Base-by-base conservation (phyloP, 2,329 filamentous ascomycete species). In the Chrysosporium keratinophilum region DNA sequence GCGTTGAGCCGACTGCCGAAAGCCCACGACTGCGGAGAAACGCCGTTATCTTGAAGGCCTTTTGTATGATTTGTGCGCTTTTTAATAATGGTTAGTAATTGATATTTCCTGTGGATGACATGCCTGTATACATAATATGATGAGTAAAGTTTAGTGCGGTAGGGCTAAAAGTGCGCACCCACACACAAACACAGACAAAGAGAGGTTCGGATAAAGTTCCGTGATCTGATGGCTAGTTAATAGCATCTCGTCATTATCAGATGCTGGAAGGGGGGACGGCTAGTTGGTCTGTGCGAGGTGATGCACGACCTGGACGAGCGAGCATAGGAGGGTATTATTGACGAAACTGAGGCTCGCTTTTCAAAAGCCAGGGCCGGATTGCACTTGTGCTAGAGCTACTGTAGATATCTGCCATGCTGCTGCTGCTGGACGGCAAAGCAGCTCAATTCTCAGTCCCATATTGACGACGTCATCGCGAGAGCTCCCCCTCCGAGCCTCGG, bases 191-290 rank as follows among this genome's bases (percentile, higher is more conserved):
- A 37, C 31, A 35, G 2, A 10, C 11, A 12, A 15, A 35, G 17
- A 14, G 33, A 39, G 46, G 46, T n/a, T 20, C 47, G 44, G 44
- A 47, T 47, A 47, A 37, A 28, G 44, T 47, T 35, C 44, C 44
- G 44, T 47, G 44, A 47, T 47, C 44, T 23, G 44, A 47, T 47
- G 5, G 44, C 2, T 34, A 10, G 23, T 34, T 33, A 45, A 35
- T 47, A 35, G 15, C 44, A 47, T 47, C 44, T 47, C 31, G 44
- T 47, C 31, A 47, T 19, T 19, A 15, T 15, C 17, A 10, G 17
- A 15, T 39, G 23, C 23, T 28, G 23, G 23, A 7, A 28, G 7
- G 23, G 23, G n/a, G n/a, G n/a, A n/a, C 23, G 7, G 7, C 7
- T 28, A 14, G 35, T 10, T 39, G 35, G 35, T 39, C 35, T 15